Conservation (phyloP, 108 stramenopile genomes). For the Nitzschia palea region DNA sequence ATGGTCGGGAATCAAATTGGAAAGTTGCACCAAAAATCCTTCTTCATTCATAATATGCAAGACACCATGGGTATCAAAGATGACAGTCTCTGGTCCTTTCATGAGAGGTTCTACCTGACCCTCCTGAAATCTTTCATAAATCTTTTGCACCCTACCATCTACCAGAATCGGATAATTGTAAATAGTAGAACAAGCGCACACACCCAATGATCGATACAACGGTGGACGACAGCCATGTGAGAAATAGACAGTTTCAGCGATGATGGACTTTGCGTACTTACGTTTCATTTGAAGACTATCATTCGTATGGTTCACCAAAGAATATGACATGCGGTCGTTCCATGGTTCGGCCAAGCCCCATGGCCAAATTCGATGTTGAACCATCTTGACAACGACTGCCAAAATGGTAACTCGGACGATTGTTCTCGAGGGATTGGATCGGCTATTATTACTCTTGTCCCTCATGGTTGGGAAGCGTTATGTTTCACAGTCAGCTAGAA, state of each 20-base stretch:
- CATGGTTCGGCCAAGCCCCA: not conserved
- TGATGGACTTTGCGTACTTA: not conserved
- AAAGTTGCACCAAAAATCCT: constrained; percentile 40
- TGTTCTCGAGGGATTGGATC: not conserved
- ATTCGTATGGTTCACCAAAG: not conserved
- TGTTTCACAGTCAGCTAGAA: not conserved
- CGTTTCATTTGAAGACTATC: constrained; percentile 5
- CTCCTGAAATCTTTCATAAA: constrained; percentile 45
- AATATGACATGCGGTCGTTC: not conserved
- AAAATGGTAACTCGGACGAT: not conserved
- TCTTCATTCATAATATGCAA: constrained; percentile 58
- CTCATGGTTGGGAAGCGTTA: not conserved
- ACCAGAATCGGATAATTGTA: not conserved
- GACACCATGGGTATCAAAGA: constrained; percentile 41
- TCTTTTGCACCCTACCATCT: constrained; percentile 47
- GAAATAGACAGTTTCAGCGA: not conserved
- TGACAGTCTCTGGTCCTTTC: constrained; percentile 59
- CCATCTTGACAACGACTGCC: not conserved
- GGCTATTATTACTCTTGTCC: not conserved
- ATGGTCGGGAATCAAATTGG: constrained; percentile 20
- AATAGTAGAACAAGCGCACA: no score
- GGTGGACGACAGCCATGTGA: not conserved
- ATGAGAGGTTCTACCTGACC: constrained; percentile 32
- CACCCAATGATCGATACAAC: no score
- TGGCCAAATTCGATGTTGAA: not conserved